Evolutionary conservation across 768 basidiomycete species (phyloP), one percentile per base, ranked within the genome.

Genomic region (Guyanaporus albipodus): DNA sequence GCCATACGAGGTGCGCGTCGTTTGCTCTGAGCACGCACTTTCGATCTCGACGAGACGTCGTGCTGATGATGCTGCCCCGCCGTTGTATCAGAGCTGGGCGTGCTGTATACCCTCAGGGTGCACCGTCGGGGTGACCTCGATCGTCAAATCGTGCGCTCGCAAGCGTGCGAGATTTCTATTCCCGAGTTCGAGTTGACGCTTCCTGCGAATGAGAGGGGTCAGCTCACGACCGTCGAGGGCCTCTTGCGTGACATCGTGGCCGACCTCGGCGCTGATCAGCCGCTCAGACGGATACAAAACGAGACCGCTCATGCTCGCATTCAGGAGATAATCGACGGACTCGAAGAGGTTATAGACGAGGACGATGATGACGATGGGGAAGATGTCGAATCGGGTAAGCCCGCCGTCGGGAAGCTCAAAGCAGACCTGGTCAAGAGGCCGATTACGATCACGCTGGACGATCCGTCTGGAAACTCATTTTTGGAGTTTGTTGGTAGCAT

Each of bases 171-270:
- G 47, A 77, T 98, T 57, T 61, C 72, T 36, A 85, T 99, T 46
- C 90, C 91, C 17, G 92, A 98, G 63, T 80, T 87, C 56, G 83
- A 92, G 55, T 76, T 99, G 50, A 95, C 91, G 2, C 87, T 99
- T 24, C 96, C 96, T 0, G 73, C 88, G 6, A 60, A 60, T 1
- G 80, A 82, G 9, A 81, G 90, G 14, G 95, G 95, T 9, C 92
- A 96, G 61, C 79, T 99, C 11, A 97, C 95, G n/a, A 99, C 92
- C 2, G 79, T 97, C 38, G 96, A 99, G 66, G 95, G 96, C 29
- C 79, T 97, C 53, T 68, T 99, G 26, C 78, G 85, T 22, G 85
- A 95, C 54, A 82, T 92, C 34, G 71, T 88, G 24, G 68, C 83
- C 0, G 95, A 98, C 70, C 77, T 98, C 32, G 74, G 73, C 50